These are phyloP conservation scores for Silene conica DNA, from an alignment of 148 eudicot genomes.

Conservation along the genomic window DNA sequence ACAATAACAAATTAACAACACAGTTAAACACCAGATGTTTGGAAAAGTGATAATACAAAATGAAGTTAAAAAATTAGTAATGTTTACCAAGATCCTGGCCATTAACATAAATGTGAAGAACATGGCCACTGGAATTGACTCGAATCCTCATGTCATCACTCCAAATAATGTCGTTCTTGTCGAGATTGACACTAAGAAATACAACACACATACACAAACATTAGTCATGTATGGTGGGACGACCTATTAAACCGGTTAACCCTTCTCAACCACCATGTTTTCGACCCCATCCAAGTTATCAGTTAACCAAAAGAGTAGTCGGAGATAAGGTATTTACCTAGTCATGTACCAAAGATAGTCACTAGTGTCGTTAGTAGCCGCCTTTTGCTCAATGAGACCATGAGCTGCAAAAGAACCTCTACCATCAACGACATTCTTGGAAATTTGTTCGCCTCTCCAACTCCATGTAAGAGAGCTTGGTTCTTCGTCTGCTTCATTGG, in stretches of 20 bases:
- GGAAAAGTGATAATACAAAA: not conserved
- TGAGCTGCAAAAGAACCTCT: slow-evolving; percentile 29
- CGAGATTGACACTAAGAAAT: slow-evolving; percentile 9
- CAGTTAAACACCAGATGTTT: not conserved
- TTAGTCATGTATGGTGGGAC: too few relatives aligned
- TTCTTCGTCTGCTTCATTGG: slow-evolving; percentile 34
- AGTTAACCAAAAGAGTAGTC: too few relatives aligned
- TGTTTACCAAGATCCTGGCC: slow-evolving; percentile 25
- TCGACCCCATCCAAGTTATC: too few relatives aligned
- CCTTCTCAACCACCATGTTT: too few relatives aligned
- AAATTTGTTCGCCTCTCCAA: slow-evolving; percentile 34
- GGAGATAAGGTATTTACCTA: not conserved
- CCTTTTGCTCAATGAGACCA: slow-evolving; percentile 61
- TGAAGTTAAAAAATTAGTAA: not conserved
- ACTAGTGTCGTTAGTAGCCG: slow-evolving; percentile 35
- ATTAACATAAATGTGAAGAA: slow-evolving; percentile 28
- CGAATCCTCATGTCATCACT: slow-evolving; percentile 17
- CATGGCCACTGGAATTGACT: slow-evolving; percentile 28
- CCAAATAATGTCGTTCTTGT: slow-evolving; percentile 19
- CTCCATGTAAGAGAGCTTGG: slow-evolving; percentile 24
- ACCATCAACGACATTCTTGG: slow-evolving; percentile 10
- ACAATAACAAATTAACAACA: not conserved
- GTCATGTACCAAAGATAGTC: slow-evolving; percentile 24
- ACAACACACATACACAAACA: not conserved
- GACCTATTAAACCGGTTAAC: too few relatives aligned